Conservation (phyloP, 805 yeast species). For the Starmerella floricola region DNA sequence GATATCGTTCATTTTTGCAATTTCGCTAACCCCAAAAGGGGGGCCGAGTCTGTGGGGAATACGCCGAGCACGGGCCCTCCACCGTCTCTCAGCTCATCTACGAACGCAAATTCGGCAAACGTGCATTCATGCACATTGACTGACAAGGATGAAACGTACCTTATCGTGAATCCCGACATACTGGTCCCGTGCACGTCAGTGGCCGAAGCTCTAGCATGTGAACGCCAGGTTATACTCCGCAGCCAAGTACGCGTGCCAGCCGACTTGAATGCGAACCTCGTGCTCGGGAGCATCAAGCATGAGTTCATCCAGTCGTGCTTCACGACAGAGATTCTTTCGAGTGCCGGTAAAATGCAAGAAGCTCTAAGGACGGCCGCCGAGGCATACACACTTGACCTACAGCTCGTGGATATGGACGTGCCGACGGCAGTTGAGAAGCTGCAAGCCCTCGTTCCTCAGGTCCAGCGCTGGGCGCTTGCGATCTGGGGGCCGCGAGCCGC, state of each 20-base stretch:
- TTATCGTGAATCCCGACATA: constrained; percentile 74
- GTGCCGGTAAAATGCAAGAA: constrained; percentile 11
- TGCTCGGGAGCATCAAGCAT: constrained; percentile 78
- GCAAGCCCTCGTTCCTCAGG: constrained; percentile 37
- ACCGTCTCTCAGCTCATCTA: no score
- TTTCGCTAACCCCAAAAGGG: neutral
- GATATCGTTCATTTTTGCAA: constrained; percentile 28
- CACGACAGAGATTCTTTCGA: constrained; percentile 29
- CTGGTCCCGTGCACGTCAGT: constrained; percentile 71
- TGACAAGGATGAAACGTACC: constrained; percentile 43
- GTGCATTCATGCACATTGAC: no score
- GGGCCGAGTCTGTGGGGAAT: neutral
- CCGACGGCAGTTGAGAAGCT: constrained; percentile 41
- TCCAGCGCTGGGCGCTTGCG: constrained; percentile 26
- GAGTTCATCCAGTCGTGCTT: constrained; percentile 51
- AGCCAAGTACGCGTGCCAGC: constrained; percentile 41
- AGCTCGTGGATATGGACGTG: constrained; percentile 43
- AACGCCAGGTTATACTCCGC: constrained; percentile 54
- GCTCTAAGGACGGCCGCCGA: constrained; percentile 26
- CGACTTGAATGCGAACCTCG: constrained; percentile 48
- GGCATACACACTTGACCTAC: constrained; percentile 30
- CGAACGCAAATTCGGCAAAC: no score
- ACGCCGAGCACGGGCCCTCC: neutral
- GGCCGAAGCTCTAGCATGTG: constrained; percentile 63
- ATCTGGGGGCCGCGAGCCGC: constrained; percentile 31